These are phyloP conservation scores for Macrolepiota albuminosa DNA, from an alignment of 768 basidiomycete genomes.

Conservation along the genomic window DNA sequence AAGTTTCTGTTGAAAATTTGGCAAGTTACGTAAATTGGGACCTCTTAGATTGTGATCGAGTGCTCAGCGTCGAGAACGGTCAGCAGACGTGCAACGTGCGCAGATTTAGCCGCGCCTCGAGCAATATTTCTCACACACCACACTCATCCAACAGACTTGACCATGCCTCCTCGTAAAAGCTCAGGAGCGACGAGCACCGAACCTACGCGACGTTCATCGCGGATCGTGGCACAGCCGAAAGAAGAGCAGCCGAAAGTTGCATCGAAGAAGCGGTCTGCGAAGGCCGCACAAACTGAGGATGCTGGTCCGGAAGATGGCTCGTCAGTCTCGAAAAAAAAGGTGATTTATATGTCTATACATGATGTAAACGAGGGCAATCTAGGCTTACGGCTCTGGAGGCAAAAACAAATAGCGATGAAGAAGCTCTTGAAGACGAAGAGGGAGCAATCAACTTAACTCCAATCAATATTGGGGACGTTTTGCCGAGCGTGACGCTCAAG, in stretches of 20 bases:
- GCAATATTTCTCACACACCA: conserved; percentile 11
- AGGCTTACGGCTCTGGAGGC: conserved; percentile 18
- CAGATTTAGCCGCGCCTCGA: background rate
- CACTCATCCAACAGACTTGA: conserved; percentile 15
- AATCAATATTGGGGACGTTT: conserved; percentile 68
- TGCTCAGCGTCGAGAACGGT: background rate
- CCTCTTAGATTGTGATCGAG: background rate
- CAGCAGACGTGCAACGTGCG: conserved; percentile 1
- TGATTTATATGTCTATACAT: conserved; percentile 13
- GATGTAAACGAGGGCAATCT: background rate
- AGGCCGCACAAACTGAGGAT: conserved; percentile 27
- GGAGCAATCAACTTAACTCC: conserved; percentile 22
- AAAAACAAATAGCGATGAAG: conserved; percentile 25
- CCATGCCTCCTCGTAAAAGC: conserved; percentile 31
- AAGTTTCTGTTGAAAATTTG: background rate
- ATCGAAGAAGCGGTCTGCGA: conserved; percentile 39
- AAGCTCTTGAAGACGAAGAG: conserved; percentile 15
- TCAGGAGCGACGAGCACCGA: conserved; percentile 27
- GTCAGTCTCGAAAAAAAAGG: conserved; percentile 39
- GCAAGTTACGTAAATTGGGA: background rate
- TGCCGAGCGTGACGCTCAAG: conserved; percentile 74
- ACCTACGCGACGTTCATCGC: conserved; percentile 50
- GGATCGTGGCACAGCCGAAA: conserved; percentile 48
- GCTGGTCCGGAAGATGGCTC: conserved; percentile 29
- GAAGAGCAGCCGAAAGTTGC: conserved; percentile 24